Evolutionary conservation across 2,329 filamentous ascomycete genomes (phyloP).

Genomic region (Ophiosphaerella narmari): DNA sequence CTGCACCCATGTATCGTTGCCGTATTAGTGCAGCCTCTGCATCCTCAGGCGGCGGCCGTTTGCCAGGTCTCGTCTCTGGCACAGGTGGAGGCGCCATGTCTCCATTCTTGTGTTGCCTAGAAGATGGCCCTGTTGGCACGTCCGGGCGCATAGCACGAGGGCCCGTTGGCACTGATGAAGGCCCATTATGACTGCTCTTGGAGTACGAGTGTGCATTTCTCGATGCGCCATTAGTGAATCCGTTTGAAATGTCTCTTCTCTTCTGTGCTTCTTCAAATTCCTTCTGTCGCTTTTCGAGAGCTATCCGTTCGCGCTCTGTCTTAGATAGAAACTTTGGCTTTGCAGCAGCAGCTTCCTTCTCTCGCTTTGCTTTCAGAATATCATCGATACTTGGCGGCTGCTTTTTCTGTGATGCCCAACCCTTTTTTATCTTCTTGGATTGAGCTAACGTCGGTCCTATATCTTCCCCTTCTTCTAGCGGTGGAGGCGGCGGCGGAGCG

Average conservation of each 20-base stretch:
- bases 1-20: slow-evolving; percentile 87
- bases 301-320: slow-evolving; percentile 78
- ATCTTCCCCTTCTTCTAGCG: slow-evolving; percentile 23
- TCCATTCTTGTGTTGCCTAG: slow-evolving; percentile 54
- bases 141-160: slow-evolving; percentile 69
- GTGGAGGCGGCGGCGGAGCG: slow-evolving; percentile 28
- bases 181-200: slow-evolving; percentile 11
- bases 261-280: slow-evolving; percentile 67
- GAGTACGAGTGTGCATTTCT: slow-evolving; percentile 10
- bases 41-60: slow-evolving; percentile 53
- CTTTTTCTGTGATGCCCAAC: slow-evolving; percentile 53
- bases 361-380: slow-evolving; percentile 81
- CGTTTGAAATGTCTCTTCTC: slow-evolving; percentile 50
- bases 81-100: slow-evolving; percentile 60
- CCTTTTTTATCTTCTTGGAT: slow-evolving; percentile 58
- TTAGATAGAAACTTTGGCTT: slow-evolving; percentile 90
- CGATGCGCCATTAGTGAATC: slow-evolving; percentile 4
- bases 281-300: slow-evolving; percentile 75
- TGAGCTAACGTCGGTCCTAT: slow-evolving; percentile 30
- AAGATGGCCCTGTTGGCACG: slow-evolving; percentile 55
- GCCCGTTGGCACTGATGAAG: slow-evolving; percentile 65
- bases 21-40: slow-evolving; percentile 76
- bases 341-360: slow-evolving; percentile 78
- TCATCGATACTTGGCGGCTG: slow-evolving; percentile 81
- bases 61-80: slow-evolving; percentile 41